phyloP scores from a whole-genome alignment of 2,329 filamentous ascomycete genomes.

The Curvularia sp. region DNA sequence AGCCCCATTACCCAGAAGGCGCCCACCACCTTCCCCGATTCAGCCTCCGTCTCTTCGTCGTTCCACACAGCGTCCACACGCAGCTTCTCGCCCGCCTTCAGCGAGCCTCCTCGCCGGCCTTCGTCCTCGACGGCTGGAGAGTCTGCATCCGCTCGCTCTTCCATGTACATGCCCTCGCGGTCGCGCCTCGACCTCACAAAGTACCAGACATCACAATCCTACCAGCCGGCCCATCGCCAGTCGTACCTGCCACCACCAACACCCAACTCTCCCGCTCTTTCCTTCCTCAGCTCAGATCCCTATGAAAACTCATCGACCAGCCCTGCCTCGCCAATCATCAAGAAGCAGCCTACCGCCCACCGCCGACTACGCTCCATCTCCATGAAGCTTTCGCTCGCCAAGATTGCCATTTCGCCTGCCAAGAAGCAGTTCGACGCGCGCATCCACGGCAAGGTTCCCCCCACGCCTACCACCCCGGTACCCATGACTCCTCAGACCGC shows the following conservation, averaged over 20 bases:
- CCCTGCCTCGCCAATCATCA: slow-evolving; percentile 44
- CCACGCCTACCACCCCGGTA: slow-evolving; percentile 35
- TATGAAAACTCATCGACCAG: slow-evolving; percentile 44
- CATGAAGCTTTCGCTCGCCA: slow-evolving; percentile 48
- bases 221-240: slow-evolving; percentile 19
- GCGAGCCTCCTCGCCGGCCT: slow-evolving; percentile 33
- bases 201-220: slow-evolving; percentile 28
- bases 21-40: slow-evolving; percentile 28
- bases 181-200: slow-evolving; percentile 28
- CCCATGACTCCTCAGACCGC: slow-evolving; percentile 47
- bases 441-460: slow-evolving; percentile 34
- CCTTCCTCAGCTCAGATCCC: slow-evolving; percentile 51
- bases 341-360: slow-evolving; percentile 43
- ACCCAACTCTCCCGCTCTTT: slow-evolving; percentile 41
- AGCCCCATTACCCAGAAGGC: slow-evolving; percentile 32
- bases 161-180: slow-evolving; percentile 35
- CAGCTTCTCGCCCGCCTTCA: slow-evolving; percentile 35
- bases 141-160: slow-evolving; percentile 33
- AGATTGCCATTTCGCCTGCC: slow-evolving; percentile 47
- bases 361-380: slow-evolving; percentile 49
- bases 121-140: slow-evolving; percentile 28
- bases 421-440: slow-evolving; percentile 44
- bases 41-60: slow-evolving; percentile 35
- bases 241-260: slow-evolving; percentile 38
- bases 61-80: slow-evolving; percentile 35